These are phyloP conservation scores for Linnemannia schmuckeri DNA, from an alignment of 192 early-diverging fungal species.

Conservation along the genomic window DNA sequence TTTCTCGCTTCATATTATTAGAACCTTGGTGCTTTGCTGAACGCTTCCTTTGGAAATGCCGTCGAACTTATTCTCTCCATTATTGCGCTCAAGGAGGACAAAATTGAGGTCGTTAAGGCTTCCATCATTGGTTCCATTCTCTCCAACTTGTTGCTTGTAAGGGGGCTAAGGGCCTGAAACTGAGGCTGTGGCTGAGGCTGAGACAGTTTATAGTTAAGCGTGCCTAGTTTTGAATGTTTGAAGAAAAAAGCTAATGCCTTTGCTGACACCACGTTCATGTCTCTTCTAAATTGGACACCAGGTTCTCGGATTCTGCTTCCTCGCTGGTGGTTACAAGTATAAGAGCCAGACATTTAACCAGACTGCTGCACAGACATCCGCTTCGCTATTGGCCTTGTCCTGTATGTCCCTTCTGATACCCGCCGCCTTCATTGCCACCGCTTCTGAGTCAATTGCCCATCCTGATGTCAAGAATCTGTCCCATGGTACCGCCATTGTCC, in stretches of 20 bases:
- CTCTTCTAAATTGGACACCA: background rate
- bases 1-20: conserved; percentile 67
- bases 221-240: no score
- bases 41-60: conserved; percentile 86
- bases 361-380: conserved; percentile 80
- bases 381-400: conserved; percentile 73
- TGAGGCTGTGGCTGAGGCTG: background rate
- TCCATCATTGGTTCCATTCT: conserved; percentile 92
- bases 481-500: conserved; percentile 76
- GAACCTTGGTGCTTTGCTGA: conserved; percentile 85
- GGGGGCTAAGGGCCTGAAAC: background rate
- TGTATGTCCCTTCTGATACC: conserved; percentile 78
- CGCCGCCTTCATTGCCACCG: conserved; percentile 74
- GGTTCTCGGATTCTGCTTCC: conserved; percentile 90
- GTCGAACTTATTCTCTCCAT: conserved; percentile 89
- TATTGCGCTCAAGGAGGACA: conserved; percentile 81
- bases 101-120: conserved; percentile 89
- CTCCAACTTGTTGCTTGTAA: conserved; percentile 88
- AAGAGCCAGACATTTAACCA: conserved; percentile 75
- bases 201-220: no score
- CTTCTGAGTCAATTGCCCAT: conserved; percentile 56
- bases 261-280: background rate
- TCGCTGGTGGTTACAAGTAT: conserved; percentile 82
- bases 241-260: no score
- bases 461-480: conserved; percentile 70